phyloP scores from a whole-genome alignment of 148 eudicot genomes.

The Persicaria tinctoria region DNA sequence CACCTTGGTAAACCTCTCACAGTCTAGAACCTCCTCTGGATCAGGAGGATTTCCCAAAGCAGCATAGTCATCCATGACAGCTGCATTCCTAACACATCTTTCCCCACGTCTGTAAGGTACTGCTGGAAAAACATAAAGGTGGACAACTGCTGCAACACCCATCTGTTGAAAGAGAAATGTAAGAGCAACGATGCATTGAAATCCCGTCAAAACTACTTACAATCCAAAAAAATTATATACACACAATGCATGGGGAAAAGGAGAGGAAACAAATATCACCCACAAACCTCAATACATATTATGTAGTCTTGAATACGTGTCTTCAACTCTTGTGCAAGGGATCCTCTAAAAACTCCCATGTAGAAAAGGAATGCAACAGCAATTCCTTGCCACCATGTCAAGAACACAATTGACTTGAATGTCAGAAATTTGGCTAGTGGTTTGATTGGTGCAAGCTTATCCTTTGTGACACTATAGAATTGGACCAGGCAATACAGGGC shows the following conservation, averaged over 20 bases:
- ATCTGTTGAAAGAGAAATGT: conserved; percentile 43
- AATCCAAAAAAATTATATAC: background rate
- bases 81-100: conserved; percentile 84
- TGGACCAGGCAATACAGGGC: conserved; percentile 98
- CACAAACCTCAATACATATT: conserved; percentile 85
- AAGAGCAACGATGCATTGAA: background rate
- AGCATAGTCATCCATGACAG: conserved; percentile 95
- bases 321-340: conserved; percentile 80
- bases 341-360: conserved; percentile 82
- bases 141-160: conserved; percentile 95
- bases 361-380: conserved; percentile 92
- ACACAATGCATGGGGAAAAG: background rate
- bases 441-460: conserved; percentile 82
- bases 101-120: conserved; percentile 90
- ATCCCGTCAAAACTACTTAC: background rate
- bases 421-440: conserved; percentile 96
- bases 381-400: conserved; percentile 99
- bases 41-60: conserved; percentile 80
- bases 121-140: conserved; percentile 93
- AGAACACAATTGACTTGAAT: conserved; percentile 88
- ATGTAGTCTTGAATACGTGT: conserved; percentile 90
- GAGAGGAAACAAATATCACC: background rate
- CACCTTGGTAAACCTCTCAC: conserved; percentile 50
- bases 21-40: conserved; percentile 86
- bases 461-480: conserved; percentile 83